Conservation (phyloP, 2,329 filamentous ascomycete genomes). For the Monilinia fructigena region DNA sequence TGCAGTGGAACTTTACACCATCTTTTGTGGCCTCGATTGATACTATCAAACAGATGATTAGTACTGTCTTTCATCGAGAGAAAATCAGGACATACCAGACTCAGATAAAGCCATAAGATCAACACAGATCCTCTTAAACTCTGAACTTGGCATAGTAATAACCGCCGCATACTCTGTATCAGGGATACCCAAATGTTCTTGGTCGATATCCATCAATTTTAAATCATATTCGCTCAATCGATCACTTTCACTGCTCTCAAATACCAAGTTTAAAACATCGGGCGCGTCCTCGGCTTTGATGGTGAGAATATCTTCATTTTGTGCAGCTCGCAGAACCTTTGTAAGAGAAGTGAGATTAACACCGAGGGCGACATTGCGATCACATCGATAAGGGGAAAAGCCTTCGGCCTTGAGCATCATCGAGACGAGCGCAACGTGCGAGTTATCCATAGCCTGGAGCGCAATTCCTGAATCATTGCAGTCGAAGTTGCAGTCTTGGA, state of each 20-base stretch:
- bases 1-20: constrained; percentile 90
- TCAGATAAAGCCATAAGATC: constrained; percentile 92
- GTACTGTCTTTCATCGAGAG: constrained; percentile 7
- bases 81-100: constrained; percentile 65
- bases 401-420: constrained; percentile 97
- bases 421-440: constrained; percentile 95
- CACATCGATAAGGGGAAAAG: constrained; percentile 94
- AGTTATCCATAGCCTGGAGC: constrained; percentile 99
- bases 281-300: constrained; percentile 97
- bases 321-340: constrained; percentile 92
- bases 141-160: constrained; percentile 80
- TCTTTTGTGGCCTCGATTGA: constrained; percentile 96
- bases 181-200: constrained; percentile 97
- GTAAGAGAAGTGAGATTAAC: constrained; percentile 96
- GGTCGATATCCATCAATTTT: constrained; percentile 99
- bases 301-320: constrained; percentile 91
- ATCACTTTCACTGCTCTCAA: constrained; percentile 86
- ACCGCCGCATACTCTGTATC: constrained; percentile 98
- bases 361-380: constrained; percentile 96
- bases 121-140: constrained; percentile 93
- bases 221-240: constrained; percentile 98
- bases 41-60: constrained; percentile 55
- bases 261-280: constrained; percentile 91
- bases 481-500: constrained; percentile 99
- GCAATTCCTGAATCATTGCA: constrained; percentile 99